Evolutionary conservation across 179 eudicot species (phyloP), one percentile per base, ranked within the genome.

Genomic region (Drosera spatulata): DNA sequence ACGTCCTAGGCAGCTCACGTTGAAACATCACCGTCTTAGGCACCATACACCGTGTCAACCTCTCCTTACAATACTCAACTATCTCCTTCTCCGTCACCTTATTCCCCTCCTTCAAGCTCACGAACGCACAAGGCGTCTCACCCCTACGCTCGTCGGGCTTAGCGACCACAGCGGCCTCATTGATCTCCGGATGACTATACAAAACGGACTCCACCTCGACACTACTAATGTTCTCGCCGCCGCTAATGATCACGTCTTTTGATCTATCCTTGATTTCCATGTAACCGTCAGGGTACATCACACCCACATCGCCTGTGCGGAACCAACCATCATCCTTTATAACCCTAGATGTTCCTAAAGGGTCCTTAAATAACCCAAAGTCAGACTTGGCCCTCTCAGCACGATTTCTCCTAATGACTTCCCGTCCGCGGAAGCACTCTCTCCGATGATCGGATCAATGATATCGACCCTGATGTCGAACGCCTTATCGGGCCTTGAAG

Each of bases 151-250:
- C 81, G 53, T 85, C 86, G 5, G 95, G 86, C 88, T 85, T 85
- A 40, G 88, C 88, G 64, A 85, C 91, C 40, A 82, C 91, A 7
- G 85, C 84, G 9, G 73, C 88, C 14, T 85, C 88, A 5, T 66
- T 33, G 64, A 87, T 83, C 13, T 59, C 64, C 0, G 73, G 80
- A 55, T 82, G 86, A 2, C 67, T 40, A 53, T 63, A 75, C 7
- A 87, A 61, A 9, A 73, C 76, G 0, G 47, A 42, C 66, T 85
- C 91, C 42, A 87, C 74, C 59, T 85, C 91, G 4, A 82, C 76
- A 40, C 95, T 87, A 63, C 95, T 82, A 3, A 87, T 85, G 41
- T 87, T 87, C 60, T 87, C 95, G 0, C 95, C 95, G 0, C 95
- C 91, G 0, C 91, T 85, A 8, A 87, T 87, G 3, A 87, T 87